Percentiles rank a stretch among this genome's conserved stretches.
phyloP scores from a whole-genome alignment of 208 protist genomes.

The Balamuthia mandrillaris region DNA sequence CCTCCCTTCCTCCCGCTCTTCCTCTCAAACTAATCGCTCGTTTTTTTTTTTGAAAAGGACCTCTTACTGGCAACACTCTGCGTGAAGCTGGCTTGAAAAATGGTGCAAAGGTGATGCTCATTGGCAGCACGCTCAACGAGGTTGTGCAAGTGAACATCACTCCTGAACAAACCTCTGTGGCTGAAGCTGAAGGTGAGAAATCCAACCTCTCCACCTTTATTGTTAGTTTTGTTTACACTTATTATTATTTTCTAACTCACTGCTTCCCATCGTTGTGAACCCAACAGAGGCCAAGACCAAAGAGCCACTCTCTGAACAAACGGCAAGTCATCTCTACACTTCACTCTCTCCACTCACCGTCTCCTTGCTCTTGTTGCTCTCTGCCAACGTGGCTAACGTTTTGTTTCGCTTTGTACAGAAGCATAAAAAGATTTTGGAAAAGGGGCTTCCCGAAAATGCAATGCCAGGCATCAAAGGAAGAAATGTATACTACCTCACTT shows the following conservation, averaged over 20 bases:
- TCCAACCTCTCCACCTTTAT: background rate
- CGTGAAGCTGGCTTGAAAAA: slow-evolving; percentile 22
- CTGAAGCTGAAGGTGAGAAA: background rate
- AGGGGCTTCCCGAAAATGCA: slow-evolving; percentile 32
- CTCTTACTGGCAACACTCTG: slow-evolving; percentile 13
- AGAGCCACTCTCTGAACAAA: background rate
- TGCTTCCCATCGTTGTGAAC: background rate
- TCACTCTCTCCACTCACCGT: no score
- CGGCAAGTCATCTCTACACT: no score
- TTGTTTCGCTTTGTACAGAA: no score
- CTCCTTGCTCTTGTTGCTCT: no score
- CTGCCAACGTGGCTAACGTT: no score
- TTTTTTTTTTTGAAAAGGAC: background rate
- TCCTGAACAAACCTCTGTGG: background rate
- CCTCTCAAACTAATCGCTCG: background rate
- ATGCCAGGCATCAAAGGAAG: slow-evolving; percentile 18
- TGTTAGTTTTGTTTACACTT: background rate
- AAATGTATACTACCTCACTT: background rate
- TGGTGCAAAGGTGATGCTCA: slow-evolving; percentile 41
- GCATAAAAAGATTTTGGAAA: slow-evolving; percentile 44
- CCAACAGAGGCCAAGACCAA: background rate
- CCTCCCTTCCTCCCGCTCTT: background rate
- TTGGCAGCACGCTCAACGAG: slow-evolving; percentile 35
- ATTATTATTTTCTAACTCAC: background rate
- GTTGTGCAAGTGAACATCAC: slow-evolving; percentile 23